Base-by-base conservation (phyloP, 2,329 filamentous ascomycete species). In the Penicillium digitatum region DNA sequence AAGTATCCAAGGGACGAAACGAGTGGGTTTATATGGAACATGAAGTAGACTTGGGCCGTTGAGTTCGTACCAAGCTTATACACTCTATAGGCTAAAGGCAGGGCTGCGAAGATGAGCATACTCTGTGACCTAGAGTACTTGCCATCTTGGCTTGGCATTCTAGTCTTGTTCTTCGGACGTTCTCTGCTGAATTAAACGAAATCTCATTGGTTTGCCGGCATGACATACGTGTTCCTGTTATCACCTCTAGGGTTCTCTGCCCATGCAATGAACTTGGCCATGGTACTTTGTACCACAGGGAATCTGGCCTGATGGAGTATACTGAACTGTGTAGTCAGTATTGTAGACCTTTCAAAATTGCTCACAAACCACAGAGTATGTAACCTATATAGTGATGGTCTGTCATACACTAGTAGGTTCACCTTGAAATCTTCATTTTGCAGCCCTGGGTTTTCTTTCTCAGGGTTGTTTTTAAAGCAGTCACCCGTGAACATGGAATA, bases 311-410 rank as follows among this genome's bases (percentile, higher is more conserved):
- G 37, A 39, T 39, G 3, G 18, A 22, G 18, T 3, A 1, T 2
- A 9, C 20, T 16, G 12, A 3, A 9, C 20, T 16, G 12, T 22
- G 11, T 18, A 8, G 12, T 43, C 27, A n/a, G 16, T 12, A 43
- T n/a, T n/a, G 18, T n/a, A 42, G 9, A 75, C 8, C 16, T 34
- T 34, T 14, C 14, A 32, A 34, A 6, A 6, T 14, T 24, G 18
- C 7, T 39, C 12, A 10, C 12, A 5, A 38, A 7, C 35, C 35
- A 6, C 2, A 18, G n/a, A n/a, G n/a, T n/a, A n/a, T n/a, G n/a
- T n/a, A n/a, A n/a, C n/a, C n/a, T n/a, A n/a, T n/a, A n/a, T n/a
- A n/a, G n/a, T n/a, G n/a, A n/a, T n/a, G n/a, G n/a, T n/a, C n/a
- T n/a, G n/a, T n/a, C n/a, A n/a, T n/a, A n/a, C n/a, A n/a, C n/a